Evolutionary conservation across 2,329 filamentous ascomycete genomes (phyloP).

Genomic region (Chaetomiaceae sp.): DNA sequence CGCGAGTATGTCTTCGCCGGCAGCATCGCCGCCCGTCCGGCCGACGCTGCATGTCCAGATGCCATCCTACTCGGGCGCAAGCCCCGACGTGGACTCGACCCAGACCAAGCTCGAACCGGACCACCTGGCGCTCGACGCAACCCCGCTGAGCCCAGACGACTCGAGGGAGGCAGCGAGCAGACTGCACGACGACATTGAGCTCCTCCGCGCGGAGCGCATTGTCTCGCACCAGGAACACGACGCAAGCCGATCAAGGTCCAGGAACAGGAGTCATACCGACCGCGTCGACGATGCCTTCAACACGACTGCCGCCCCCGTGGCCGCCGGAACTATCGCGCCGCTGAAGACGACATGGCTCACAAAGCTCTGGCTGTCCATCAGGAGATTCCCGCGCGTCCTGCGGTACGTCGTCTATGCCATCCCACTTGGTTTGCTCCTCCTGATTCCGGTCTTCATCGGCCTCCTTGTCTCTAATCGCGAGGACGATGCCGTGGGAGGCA

Average conservation of each 20-base stretch:
- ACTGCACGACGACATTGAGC: slow-evolving; percentile 43
- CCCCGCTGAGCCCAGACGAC: slow-evolving; percentile 20
- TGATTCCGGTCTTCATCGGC: slow-evolving; percentile 43
- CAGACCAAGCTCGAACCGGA: slow-evolving; percentile 8
- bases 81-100: too few species aligned
- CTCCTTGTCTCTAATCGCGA: slow-evolving; percentile 33
- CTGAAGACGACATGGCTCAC: slow-evolving; percentile 26
- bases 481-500: slow-evolving; percentile 47
- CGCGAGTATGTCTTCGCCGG: too few species aligned
- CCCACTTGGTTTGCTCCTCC: slow-evolving; percentile 39
- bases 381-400: slow-evolving; percentile 44
- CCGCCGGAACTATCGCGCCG: background rate
- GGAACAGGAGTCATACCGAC: slow-evolving; percentile 30
- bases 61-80: too few species aligned
- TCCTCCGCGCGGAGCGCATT: slow-evolving; percentile 41
- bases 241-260: slow-evolving; percentile 23
- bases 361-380: slow-evolving; percentile 38
- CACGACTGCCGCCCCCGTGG: slow-evolving; percentile 8
- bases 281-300: slow-evolving; percentile 44
- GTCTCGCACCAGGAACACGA: slow-evolving; percentile 40
- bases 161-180: slow-evolving; percentile 31
- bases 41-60: too few species aligned
- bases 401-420: slow-evolving; percentile 45
- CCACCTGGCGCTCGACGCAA: slow-evolving; percentile 16
- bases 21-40: too few species aligned